Evolutionary conservation across 108 stramenopile species (phyloP), one percentile per base, ranked within the genome.

Genomic region (Cyclotella atomus): DNA sequence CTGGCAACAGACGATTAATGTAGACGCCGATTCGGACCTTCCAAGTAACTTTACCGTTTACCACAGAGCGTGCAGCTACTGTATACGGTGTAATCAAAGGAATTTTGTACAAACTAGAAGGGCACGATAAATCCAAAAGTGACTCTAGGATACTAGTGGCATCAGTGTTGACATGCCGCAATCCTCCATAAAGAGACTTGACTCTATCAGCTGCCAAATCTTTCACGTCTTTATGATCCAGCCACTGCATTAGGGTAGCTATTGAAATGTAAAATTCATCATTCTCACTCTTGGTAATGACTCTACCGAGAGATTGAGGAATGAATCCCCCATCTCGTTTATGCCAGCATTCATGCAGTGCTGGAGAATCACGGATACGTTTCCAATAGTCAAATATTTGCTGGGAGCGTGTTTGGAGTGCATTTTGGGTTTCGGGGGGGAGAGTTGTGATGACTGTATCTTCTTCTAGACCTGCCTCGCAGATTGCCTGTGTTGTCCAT

Each of bases 1-100:
- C 85, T 9, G 76, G 71, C 34, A 83, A 19, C 8, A 85, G 44
- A 17, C 85, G 59, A 59, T 85, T 59, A 12, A 57, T 56, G 60
- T 79, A 85, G 3, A 85, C 71, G 17, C 77, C 77, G 55, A 85
- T 79, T 29, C 62, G 57, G 21, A 85, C 23, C 33, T 47, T 70
- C 71, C 62, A 75, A 20, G 38, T 34, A 21, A 19, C 36, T 34
- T 2, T 35, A 8, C 10, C 21, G 20, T 33, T 62, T 59, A 29
- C 64, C 17, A 0, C 43, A 41, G 7, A 9, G 38, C 7, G 38
- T 41, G 38, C 7, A 16, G 69, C 63, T n/a, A 76, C 38, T 14
- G 81, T 41, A 49, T 65, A 64, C 0, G 75, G 63, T n/a, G 71
- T 49, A 20, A 82, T 28, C 24, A 82, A 35, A 16, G 81, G 81